These are phyloP conservation scores for Chlorophyllum brunneum DNA, from an alignment of 768 basidiomycete genomes.

Conservation along the genomic window DNA sequence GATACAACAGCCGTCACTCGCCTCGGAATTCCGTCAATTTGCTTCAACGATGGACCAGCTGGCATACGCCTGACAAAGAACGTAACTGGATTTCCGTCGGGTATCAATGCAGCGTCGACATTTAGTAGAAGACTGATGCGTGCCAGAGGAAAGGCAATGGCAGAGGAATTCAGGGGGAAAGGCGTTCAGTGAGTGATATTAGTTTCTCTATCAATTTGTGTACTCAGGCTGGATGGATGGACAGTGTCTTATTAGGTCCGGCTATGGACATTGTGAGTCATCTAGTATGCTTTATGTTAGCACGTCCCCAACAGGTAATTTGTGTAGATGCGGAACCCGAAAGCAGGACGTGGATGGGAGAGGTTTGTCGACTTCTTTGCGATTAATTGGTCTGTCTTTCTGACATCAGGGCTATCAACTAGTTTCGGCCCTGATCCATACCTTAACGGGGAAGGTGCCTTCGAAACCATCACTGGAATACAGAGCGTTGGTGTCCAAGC, in stretches of 20 bases:
- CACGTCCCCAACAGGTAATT: background rate
- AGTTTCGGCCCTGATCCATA: constrained; percentile 62
- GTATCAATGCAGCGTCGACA: constrained; percentile 47
- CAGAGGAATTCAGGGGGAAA: constrained; percentile 64
- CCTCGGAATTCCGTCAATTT: constrained; percentile 41
- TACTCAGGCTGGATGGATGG: background rate
- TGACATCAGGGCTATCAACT: background rate
- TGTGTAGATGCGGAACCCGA: constrained; percentile 48
- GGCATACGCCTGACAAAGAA: constrained; percentile 38
- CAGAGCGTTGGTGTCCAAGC: constrained; percentile 61
- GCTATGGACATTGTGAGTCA: constrained; percentile 49
- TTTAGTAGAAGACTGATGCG: constrained; percentile 63
- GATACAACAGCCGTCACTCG: constrained; percentile 39
- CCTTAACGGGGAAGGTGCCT: constrained; percentile 56
- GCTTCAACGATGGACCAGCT: constrained; percentile 47
- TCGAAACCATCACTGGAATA: constrained; percentile 55
- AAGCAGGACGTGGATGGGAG: constrained; percentile 48
- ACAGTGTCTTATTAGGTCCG: constrained; percentile 46
- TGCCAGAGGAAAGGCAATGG: constrained; percentile 57
- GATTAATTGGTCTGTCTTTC: background rate
- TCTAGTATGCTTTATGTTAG: background rate
- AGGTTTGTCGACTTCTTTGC: constrained; percentile 22
- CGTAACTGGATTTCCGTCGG: constrained; percentile 54
- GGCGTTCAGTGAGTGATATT: constrained; percentile 44
- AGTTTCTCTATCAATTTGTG: background rate